Evolutionary conservation across 345 rosid genomes (phyloP).

Genomic region (Boechera retrofracta): DNA sequence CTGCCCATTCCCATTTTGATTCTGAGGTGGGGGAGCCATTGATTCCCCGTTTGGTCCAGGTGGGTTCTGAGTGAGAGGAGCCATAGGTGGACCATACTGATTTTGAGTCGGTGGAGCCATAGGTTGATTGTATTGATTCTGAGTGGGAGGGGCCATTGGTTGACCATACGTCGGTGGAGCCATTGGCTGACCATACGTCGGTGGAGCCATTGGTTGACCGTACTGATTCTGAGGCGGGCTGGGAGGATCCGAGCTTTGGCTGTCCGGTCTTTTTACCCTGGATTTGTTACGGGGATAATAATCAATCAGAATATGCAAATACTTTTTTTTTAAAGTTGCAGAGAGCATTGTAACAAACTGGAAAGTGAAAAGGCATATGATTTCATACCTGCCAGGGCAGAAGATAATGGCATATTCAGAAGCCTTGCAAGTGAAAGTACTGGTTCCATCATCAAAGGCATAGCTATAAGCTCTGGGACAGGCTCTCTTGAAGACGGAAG

Average conservation of each 20-base stretch:
- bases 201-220: conserved; percentile 28
- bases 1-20: conserved; percentile 31
- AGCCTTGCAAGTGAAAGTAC: conserved; percentile 93
- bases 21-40: conserved; percentile 28
- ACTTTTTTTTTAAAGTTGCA: neutral
- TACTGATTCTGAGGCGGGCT: conserved; percentile 35
- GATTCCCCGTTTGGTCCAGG: conserved; percentile 34
- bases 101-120: conserved; percentile 38
- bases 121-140: conserved; percentile 28
- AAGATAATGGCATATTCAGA: conserved; percentile 68
- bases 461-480: conserved; percentile 93
- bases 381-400: conserved; percentile 66
- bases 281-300: neutral
- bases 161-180: conserved; percentile 25
- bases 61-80: conserved; percentile 33
- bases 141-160: conserved; percentile 34
- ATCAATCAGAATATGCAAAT: conserved; percentile 15
- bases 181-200: conserved; percentile 11
- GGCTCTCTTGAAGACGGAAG: conserved; percentile 78
- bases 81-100: conserved; percentile 32
- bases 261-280: conserved; percentile 42
- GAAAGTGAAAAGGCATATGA: conserved; percentile 9
- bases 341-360: conserved; percentile 7
- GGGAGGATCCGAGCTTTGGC: conserved; percentile 29
- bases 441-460: conserved; percentile 78